These are phyloP conservation scores for Blastomyces percursus DNA, from an alignment of 2,329 filamentous ascomycete genomes.

Conservation along the genomic window DNA sequence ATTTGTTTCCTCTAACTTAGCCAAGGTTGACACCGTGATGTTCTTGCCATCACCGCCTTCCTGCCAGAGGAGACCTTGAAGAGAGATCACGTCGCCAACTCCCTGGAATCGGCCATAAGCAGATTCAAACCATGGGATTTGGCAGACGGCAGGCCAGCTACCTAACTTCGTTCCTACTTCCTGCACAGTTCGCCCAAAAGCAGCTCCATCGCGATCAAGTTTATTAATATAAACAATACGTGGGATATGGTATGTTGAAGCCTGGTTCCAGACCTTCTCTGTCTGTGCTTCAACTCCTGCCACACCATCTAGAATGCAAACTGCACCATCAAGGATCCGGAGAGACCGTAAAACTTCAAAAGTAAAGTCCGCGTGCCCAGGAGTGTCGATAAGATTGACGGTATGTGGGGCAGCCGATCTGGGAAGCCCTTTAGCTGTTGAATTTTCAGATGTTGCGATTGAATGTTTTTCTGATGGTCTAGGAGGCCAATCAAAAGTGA, in stretches of 20 bases:
- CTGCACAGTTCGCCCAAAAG: slow-evolving; percentile 72
- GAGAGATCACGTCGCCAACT: slow-evolving; percentile 69
- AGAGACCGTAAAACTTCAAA: slow-evolving; percentile 92
- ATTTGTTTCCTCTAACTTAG: slow-evolving; percentile 43
- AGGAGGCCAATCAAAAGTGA: slow-evolving; percentile 88
- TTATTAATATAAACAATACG: slow-evolving; percentile 76
- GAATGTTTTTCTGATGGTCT: slow-evolving; percentile 15
- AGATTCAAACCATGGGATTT: slow-evolving; percentile 84
- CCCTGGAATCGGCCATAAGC: slow-evolving; percentile 66
- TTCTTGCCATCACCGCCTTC: slow-evolving; percentile 54
- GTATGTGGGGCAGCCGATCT: slow-evolving; percentile 50
- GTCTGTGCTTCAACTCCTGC: slow-evolving; percentile 95
- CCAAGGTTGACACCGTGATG: slow-evolving; percentile 46
- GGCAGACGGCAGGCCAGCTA: slow-evolving; percentile 81
- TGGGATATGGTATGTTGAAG: slow-evolving; percentile 74
- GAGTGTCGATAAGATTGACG: slow-evolving; percentile 90
- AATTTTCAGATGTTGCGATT: slow-evolving; percentile 14
- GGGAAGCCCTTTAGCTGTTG: slow-evolving; percentile 32
- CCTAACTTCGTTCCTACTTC: slow-evolving; percentile 71
- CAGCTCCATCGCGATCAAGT: slow-evolving; percentile 68
- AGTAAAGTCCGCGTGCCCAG: slow-evolving; percentile 92
- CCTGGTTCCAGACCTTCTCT: slow-evolving; percentile 89
- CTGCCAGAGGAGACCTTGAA: slow-evolving; percentile 65
- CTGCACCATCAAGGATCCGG: slow-evolving; percentile 74
- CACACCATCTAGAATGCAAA: slow-evolving; percentile 88